Evolutionary conservation across 2,329 filamentous ascomycete species (phyloP).

Genomic region (Coniochaeta sp.): DNA sequence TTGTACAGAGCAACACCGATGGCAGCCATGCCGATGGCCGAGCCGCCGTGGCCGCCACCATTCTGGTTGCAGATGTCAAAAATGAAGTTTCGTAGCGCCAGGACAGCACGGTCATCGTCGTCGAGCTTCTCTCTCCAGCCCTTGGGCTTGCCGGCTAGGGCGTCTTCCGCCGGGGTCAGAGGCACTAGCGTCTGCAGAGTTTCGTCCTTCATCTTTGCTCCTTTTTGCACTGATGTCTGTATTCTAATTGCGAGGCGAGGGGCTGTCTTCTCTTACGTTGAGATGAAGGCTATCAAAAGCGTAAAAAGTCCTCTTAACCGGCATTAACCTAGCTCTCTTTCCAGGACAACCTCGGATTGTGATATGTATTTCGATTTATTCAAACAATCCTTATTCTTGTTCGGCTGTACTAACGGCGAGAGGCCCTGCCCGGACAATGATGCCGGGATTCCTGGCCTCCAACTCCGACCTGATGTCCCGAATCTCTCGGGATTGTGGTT

Average conservation of each 20-base stretch:
- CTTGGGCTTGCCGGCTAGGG: neutral
- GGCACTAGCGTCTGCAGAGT: neutral
- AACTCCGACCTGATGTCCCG: too few species aligned
- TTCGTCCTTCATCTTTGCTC: neutral
- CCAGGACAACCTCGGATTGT: too few species aligned
- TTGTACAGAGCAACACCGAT: constrained; percentile 55
- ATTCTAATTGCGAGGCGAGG: neutral
- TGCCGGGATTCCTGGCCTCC: neutral
- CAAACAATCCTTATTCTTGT: too few species aligned
- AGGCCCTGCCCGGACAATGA: neutral
- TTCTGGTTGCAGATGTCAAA: constrained; percentile 9
- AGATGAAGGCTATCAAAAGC: too few species aligned
- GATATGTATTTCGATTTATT: too few species aligned
- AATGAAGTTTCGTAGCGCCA: constrained; percentile 9
- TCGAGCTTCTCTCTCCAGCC: neutral
- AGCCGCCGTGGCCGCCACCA: constrained; percentile 22
- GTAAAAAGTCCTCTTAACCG: too few species aligned
- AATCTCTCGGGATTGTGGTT: neutral
- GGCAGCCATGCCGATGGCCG: constrained; percentile 53
- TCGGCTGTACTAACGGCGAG: too few species aligned
- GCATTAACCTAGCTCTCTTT: too few species aligned
- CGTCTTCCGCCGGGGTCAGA: neutral
- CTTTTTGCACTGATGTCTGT: neutral
- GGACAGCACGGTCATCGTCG: constrained; percentile 3
- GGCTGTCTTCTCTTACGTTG: too few species aligned